These are phyloP conservation scores for Plasmodium coatneyi DNA, from an alignment of 169 alveolate genomes.

Conservation along the genomic window DNA sequence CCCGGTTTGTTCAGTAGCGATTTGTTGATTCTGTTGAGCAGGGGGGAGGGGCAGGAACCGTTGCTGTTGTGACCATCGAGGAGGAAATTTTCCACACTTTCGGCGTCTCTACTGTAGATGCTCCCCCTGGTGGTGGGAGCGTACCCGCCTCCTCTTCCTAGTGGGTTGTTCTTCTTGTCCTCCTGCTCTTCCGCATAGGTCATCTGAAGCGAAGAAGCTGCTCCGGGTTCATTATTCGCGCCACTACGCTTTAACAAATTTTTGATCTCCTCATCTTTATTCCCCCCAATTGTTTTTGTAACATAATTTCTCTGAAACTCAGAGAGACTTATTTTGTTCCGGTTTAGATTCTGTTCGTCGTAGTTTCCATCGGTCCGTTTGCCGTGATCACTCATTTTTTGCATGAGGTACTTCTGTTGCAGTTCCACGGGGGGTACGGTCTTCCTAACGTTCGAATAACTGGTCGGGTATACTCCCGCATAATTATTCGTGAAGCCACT, in stretches of 20 bases:
- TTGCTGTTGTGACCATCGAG: too few species aligned
- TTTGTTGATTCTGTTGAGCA: conserved; percentile 14
- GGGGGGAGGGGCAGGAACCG: conserved; percentile 10
- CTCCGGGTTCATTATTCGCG: not conserved
- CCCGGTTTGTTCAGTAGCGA: not conserved
- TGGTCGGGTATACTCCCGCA: not conserved
- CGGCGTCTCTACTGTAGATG: not conserved
- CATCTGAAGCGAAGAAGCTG: not conserved
- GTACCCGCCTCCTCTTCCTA: not conserved
- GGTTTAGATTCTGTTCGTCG: not conserved
- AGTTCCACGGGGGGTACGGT: not conserved
- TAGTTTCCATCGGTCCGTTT: not conserved
- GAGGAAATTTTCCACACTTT: not conserved
- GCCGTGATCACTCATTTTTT: conserved; percentile 21
- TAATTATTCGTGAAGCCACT: not conserved
- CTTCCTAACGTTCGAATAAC: not conserved
- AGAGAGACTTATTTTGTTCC: not conserved
- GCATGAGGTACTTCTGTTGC: conserved; percentile 6
- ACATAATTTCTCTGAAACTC: not conserved
- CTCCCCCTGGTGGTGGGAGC: not conserved
- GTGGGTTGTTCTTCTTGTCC: not conserved
- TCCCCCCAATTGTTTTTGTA: not conserved
- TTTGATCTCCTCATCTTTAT: conserved; percentile 2
- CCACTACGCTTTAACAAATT: not conserved
- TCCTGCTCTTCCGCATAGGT: not conserved